A percentile compares a stretch with the other conserved stretches of the same genome.
phyloP scores from a whole-genome alignment of 768 basidiomycete species.

The Naematelia aurantialba region DNA sequence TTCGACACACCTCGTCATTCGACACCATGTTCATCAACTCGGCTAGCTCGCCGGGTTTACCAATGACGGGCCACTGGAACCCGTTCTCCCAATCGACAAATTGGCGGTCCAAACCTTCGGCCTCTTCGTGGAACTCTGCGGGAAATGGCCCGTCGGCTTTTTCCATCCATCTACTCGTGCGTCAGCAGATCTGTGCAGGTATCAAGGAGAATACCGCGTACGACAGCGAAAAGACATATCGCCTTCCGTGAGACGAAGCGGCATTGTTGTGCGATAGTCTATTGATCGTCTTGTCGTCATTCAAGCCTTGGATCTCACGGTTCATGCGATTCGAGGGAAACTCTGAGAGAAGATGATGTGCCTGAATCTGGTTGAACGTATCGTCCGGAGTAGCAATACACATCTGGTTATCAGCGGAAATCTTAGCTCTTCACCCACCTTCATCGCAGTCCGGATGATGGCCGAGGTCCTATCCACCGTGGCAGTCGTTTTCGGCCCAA shows the following conservation, averaged over 20 bases:
- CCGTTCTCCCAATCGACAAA: conserved; percentile 55
- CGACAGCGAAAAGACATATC: conserved; percentile 19
- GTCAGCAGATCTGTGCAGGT: conserved; percentile 1
- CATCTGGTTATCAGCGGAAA: conserved; percentile 57
- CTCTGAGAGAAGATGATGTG: conserved; percentile 1
- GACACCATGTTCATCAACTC: conserved; percentile 77
- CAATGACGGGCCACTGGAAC: conserved; percentile 74
- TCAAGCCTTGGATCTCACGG: conserved; percentile 60
- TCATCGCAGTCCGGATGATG: conserved; percentile 7
- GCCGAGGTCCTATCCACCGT: background rate
- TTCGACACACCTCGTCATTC: conserved; percentile 61
- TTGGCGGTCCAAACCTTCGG: conserved; percentile 61
- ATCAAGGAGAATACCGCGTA: conserved; percentile 57
- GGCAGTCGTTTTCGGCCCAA: background rate
- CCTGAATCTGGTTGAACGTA: conserved; percentile 59
- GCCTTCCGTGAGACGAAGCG: conserved; percentile 11
- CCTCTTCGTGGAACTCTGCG: conserved; percentile 68
- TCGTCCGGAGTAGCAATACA: conserved; percentile 69
- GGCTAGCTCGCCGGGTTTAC: conserved; percentile 68
- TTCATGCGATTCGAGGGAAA: conserved; percentile 50
- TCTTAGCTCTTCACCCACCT: background rate
- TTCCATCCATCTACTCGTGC: conserved; percentile 55
- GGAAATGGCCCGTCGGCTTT: conserved; percentile 64
- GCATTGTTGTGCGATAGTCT: conserved; percentile 60
- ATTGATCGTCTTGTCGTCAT: conserved; percentile 55